Evolutionary conservation across 345 rosid species (phyloP).

Genomic region (Hibiscus mutabilis): DNA sequence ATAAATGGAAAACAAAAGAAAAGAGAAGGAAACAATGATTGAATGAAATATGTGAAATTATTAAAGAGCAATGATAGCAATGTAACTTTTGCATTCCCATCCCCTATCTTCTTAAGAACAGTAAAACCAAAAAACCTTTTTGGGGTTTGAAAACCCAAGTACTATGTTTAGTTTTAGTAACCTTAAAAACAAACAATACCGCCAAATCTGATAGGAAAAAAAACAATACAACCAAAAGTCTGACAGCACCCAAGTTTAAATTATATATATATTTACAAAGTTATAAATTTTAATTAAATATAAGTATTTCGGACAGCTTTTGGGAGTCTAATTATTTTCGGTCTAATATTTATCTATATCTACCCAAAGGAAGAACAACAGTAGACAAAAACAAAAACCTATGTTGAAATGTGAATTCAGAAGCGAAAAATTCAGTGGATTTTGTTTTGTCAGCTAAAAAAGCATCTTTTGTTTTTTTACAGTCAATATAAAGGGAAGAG

Average conservation of each 20-base stretch:
- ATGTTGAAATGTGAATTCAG: constrained; percentile 26
- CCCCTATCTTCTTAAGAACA: not conserved
- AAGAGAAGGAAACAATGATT: not conserved
- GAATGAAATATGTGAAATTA: not conserved
- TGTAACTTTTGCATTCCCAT: not conserved
- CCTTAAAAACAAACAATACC: constrained; percentile 1
- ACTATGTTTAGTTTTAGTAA: not conserved
- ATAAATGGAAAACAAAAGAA: not conserved
- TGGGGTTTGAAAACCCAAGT: not conserved
- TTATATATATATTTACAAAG: no score
- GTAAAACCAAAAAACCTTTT: not conserved
- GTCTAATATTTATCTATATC: not conserved
- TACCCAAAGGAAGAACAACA: constrained; percentile 2
- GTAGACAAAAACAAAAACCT: constrained; percentile 23
- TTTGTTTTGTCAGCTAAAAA: not conserved
- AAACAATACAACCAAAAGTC: not conserved
- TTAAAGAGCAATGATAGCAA: not conserved
- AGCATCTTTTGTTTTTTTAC: not conserved
- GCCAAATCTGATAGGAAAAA: not conserved
- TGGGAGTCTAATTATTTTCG: not conserved
- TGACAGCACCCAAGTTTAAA: no score
- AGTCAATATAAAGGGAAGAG: not conserved
- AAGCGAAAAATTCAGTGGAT: constrained; percentile 12
- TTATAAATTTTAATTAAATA: not conserved
- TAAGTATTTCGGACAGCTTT: not conserved